Base-by-base conservation (phyloP, 495 filamentous ascomycete genomes). In the Penicillium cosmopolitanum region DNA sequence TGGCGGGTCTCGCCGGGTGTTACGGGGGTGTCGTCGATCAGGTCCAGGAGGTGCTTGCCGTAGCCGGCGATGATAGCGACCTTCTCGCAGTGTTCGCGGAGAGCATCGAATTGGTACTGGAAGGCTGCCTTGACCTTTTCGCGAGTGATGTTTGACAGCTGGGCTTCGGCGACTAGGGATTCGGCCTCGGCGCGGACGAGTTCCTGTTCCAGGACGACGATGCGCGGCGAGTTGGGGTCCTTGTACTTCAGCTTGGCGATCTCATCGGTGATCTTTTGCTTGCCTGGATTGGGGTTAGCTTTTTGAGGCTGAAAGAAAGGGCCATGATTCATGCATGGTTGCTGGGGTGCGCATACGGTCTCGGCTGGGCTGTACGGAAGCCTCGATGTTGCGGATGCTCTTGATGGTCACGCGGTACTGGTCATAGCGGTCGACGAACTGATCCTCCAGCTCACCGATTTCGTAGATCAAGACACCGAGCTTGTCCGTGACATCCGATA, bases 231-330 rank as follows among this genome's bases (percentile, higher is more conserved):
- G 80, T 96, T 96, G 34, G 95, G 95, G 73, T 98, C 96, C 80
- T 98, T 98, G 86, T 98, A 98, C 77, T 98, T 98, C 54, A 98
- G 85, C 74, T 98, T 95, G 16, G 95, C 94, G 65, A 98, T 98
- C 67, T 98, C 91, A 71, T 98, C 96, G 69, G 92, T 97, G 74
- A 98, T 98, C 80, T 98, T 98, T 76, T 98, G 95, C 78, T 98
- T 98, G 71, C 93, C 92, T 78, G 50, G 34, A 33, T 4, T 16
- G 53, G 18, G 62, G 48, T 48, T 42, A 36, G 34, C 42, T 38
- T 51, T 51, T 34, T 9, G 28, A 3, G 28, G 28, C 28, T 31
- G 6, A 31, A 31, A 31, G 5, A 31, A 31, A 31, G 5, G n/a
- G 34, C 71, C 42, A 6, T 34, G 25, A 4, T 28, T 25, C 2